Base-by-base conservation (phyloP, 768 basidiomycete genomes). In the Amanita exitialis region DNA sequence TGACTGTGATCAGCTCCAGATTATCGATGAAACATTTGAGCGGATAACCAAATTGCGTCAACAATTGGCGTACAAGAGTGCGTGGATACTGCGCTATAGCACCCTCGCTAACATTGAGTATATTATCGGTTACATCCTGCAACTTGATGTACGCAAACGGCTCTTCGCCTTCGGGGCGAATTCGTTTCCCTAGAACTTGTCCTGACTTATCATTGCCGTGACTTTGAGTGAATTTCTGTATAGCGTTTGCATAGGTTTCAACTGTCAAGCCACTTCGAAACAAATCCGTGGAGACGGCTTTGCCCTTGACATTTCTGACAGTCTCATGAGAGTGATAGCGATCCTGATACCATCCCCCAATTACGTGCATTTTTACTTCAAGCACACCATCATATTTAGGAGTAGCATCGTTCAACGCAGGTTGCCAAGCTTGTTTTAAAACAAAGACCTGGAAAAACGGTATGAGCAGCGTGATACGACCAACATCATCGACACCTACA, bases 391-490 rank as follows among this genome's bases (percentile, higher is more conserved):
- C 16, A 9, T 6, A 15, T n/a, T 25, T 6, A 25, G 25, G 25
- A 6, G 25, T 25, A 25, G n/a, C n/a, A n/a, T 37, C 35, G 0
- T 16, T 16, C n/a, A 16, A 8, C 7, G 3, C 10, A n/a, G 27
- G 47, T 4, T 37, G 34, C 47, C 47, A 49, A 9, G 27, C 37
- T 37, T 38, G 47, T 37, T 49, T 49, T 27, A 49, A 21, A 9
- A 49, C 20, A 35, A 16, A 23, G 2, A 49, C 25, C 47, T 49
- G 6, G 10, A 16, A 25, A 32, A n/a, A n/a, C 1, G 21, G 7
- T 10, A 21, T 42, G 0, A 23, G 18, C 20, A 21, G 21, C 5
- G 20, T 12, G 35, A 36, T 2, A 12, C 34, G 35, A 37, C n/a
- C 9, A 18, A 21, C 0, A 8, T 21, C 21, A 0, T 0, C 3